Evolutionary conservation across 805 yeast species (phyloP).

Genomic region (Starmera dryadoides): DNA sequence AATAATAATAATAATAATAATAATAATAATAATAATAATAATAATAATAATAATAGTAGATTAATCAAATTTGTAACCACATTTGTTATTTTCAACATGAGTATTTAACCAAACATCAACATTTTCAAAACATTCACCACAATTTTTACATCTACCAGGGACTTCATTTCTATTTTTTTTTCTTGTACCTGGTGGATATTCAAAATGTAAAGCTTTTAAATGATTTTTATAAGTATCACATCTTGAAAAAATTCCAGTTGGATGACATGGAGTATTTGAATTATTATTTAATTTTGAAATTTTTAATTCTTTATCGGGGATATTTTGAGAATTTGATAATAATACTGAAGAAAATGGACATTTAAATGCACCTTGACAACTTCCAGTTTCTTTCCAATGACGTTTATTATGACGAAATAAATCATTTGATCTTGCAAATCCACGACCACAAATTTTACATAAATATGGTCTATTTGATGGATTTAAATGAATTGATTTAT

Average conservation of each 20-base stretch:
- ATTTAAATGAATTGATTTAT: conserved; percentile 68
- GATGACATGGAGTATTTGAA: conserved; percentile 48
- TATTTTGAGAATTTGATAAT: conserved; percentile 15
- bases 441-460: conserved; percentile 73
- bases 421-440: conserved; percentile 86
- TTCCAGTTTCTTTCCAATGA: conserved; percentile 72
- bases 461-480: conserved; percentile 70
- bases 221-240: conserved; percentile 93
- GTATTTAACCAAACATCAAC: conserved; percentile 75
- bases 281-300: neutral
- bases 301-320: neutral
- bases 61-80: conserved; percentile 10
- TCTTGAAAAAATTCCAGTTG: conserved; percentile 77
- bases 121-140: conserved; percentile 55
- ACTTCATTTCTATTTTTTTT: conserved; percentile 66
- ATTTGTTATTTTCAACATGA: conserved; percentile 50
- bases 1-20: neutral
- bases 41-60: neutral
- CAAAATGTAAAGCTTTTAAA: conserved; percentile 81
- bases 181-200: conserved; percentile 80
- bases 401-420: conserved; percentile 78
- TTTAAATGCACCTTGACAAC: conserved; percentile 59
- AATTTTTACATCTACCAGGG: conserved; percentile 70
- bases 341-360: conserved; percentile 57
- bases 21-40: neutral